Conservation (phyloP, 768 basidiomycete species). For the Austroboletus festivus region DNA sequence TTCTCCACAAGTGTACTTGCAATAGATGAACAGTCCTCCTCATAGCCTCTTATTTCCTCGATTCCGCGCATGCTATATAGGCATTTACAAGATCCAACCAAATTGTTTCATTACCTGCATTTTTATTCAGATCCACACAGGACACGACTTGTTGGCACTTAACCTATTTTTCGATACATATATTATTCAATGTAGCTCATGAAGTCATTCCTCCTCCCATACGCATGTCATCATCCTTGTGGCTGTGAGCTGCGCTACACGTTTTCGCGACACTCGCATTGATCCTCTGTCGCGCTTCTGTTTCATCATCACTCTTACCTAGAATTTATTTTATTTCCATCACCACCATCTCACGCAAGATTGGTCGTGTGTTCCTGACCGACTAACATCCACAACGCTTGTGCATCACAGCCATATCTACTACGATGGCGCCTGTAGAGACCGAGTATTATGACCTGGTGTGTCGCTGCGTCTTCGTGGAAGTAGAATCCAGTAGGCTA, state of each 20-base stretch:
- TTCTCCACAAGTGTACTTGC: constrained; percentile 49
- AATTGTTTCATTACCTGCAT: constrained; percentile 22
- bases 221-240: constrained; percentile 23
- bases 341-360: constrained; percentile 9
- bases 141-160: constrained; percentile 17
- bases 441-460: constrained; percentile 89
- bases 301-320: constrained; percentile 5
- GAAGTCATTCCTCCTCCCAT: no score
- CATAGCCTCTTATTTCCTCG: constrained; percentile 10
- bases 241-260: constrained; percentile 24
- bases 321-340: not conserved
- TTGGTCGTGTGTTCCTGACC: not conserved
- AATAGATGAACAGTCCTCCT: constrained; percentile 18
- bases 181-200: constrained; percentile 34
- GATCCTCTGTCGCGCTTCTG: constrained; percentile 2
- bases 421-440: constrained; percentile 78
- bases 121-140: constrained; percentile 20
- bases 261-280: no score
- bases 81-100: constrained; percentile 1
- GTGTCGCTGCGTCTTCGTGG: constrained; percentile 23
- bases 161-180: constrained; percentile 22
- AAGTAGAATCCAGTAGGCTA: not conserved
- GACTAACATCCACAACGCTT: not conserved
- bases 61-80: constrained; percentile 3
- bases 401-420: not conserved